phyloP scores from a whole-genome alignment of 2,329 filamentous ascomycete genomes.

The Xylariaceae sp. region DNA sequence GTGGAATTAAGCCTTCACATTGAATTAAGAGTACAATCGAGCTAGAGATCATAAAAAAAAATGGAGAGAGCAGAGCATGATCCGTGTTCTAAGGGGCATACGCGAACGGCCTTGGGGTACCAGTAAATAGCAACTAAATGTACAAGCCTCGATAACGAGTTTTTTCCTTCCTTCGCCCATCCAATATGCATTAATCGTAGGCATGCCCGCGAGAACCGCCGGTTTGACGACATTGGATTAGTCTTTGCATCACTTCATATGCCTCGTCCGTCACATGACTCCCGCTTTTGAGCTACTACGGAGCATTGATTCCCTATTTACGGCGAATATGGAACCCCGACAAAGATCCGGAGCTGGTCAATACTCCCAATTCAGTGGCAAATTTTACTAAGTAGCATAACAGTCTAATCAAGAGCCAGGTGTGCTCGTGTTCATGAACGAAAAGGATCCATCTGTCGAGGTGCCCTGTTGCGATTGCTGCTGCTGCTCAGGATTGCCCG shows the following conservation, averaged over 20 bases:
- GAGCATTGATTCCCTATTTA: not conserved
- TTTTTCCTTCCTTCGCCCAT: constrained; percentile 1
- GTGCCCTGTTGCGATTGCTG: constrained; percentile 28
- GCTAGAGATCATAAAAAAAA: not conserved
- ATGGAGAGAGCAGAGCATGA: constrained; percentile 10
- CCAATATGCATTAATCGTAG: too few relatives aligned
- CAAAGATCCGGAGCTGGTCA: too few relatives aligned
- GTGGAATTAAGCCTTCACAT: too few relatives aligned
- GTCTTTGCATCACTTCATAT: too few relatives aligned
- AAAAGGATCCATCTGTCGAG: constrained; percentile 26
- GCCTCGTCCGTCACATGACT: too few relatives aligned
- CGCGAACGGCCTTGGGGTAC: constrained; percentile 1
- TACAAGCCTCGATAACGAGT: constrained; percentile 6
- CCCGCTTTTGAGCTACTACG: not conserved
- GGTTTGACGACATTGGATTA: too few relatives aligned
- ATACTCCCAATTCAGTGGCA: too few relatives aligned
- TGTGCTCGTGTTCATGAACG: constrained; percentile 27
- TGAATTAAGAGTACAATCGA: not conserved
- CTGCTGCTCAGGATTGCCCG: constrained; percentile 28
- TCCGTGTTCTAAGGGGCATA: too few relatives aligned
- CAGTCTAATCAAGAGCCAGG: constrained; percentile 23
- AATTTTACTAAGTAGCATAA: too few relatives aligned
- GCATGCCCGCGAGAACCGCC: constrained; percentile 11
- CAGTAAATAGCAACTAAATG: constrained; percentile 6
- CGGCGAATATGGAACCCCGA: too few relatives aligned